These are phyloP conservation scores for Diddensiella santjacobensis DNA, from an alignment of 805 yeast species.

Conservation along the genomic window DNA sequence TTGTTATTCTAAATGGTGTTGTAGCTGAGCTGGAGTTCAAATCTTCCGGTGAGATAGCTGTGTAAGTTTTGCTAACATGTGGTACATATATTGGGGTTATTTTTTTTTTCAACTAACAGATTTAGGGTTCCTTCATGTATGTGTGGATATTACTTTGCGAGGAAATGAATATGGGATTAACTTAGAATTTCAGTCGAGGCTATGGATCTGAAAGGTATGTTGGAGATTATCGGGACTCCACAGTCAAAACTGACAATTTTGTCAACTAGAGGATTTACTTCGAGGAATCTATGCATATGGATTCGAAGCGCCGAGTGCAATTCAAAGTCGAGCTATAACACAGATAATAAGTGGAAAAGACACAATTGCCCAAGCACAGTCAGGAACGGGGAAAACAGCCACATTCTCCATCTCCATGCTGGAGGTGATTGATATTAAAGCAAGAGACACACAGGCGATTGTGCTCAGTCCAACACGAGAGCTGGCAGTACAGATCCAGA, in stretches of 20 bases:
- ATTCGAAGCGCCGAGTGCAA: slow-evolving; percentile 76
- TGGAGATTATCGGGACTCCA: neutral
- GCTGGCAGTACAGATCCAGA: slow-evolving; percentile 93
- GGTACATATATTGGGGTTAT: slow-evolving; percentile 35
- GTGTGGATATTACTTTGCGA: neutral
- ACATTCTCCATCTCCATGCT: slow-evolving; percentile 69
- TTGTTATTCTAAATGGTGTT: slow-evolving; percentile 3
- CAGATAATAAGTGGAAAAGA: slow-evolving; percentile 75
- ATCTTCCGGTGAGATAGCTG: slow-evolving; percentile 43
- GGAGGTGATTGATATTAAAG: slow-evolving; percentile 60
- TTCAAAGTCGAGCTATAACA: slow-evolving; percentile 75
- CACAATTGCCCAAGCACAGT: slow-evolving; percentile 79
- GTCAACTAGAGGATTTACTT: slow-evolving; percentile 20
- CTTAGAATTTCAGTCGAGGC: slow-evolving; percentile 29
- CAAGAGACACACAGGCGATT: slow-evolving; percentile 82
- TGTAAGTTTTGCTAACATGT: slow-evolving; percentile 7
- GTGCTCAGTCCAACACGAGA: slow-evolving; percentile 97
- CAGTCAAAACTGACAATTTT: no score
- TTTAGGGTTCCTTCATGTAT: slow-evolving; percentile 13
- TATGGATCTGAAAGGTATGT: slow-evolving; percentile 30
- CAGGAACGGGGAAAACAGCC: slow-evolving; percentile 91
- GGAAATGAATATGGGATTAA: no score
- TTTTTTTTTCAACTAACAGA: neutral
- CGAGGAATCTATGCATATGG: slow-evolving; percentile 75
- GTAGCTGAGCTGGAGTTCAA: slow-evolving; percentile 52